phyloP scores from a whole-genome alignment of 495 filamentous ascomycete species.

The Neurospora sp. region DNA sequence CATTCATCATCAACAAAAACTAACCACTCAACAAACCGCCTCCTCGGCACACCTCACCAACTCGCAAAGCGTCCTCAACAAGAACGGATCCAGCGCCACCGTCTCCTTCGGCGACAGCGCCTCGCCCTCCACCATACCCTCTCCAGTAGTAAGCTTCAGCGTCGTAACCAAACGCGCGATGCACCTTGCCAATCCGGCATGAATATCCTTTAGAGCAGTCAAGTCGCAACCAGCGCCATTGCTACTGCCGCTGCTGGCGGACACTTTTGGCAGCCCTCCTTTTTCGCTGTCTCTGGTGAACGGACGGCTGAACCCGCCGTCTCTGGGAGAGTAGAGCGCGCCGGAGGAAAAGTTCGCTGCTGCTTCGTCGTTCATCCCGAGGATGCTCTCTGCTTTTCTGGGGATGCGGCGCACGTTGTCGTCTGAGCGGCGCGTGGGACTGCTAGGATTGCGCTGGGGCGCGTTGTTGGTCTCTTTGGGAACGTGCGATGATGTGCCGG shows the following conservation, averaged over 20 bases:
- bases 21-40: neutral
- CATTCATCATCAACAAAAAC: neutral
- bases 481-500: neutral
- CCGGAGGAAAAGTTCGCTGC: neutral
- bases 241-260: neutral
- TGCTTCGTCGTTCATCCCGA: slow-evolving; percentile 21
- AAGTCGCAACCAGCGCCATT: neutral
- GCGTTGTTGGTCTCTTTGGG: neutral
- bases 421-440: slow-evolving; percentile 2
- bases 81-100: slow-evolving; percentile 20
- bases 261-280: too few relatives aligned
- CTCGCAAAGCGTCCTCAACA: slow-evolving; percentile 34
- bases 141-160: slow-evolving; percentile 18
- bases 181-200: slow-evolving; percentile 27
- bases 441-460: neutral
- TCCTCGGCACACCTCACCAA: slow-evolving; percentile 32
- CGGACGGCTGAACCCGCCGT: neutral
- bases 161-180: slow-evolving; percentile 27
- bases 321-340: neutral
- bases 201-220: slow-evolving; percentile 18
- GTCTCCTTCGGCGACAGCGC: slow-evolving; percentile 4
- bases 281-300: slow-evolving; percentile 8
- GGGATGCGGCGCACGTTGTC: slow-evolving; percentile 19
- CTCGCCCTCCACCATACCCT: neutral
- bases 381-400: slow-evolving; percentile 28